phyloP scores from a whole-genome alignment of 225 moss, liverwort and hornwort species.

The Sphagnum contortum region DNA sequence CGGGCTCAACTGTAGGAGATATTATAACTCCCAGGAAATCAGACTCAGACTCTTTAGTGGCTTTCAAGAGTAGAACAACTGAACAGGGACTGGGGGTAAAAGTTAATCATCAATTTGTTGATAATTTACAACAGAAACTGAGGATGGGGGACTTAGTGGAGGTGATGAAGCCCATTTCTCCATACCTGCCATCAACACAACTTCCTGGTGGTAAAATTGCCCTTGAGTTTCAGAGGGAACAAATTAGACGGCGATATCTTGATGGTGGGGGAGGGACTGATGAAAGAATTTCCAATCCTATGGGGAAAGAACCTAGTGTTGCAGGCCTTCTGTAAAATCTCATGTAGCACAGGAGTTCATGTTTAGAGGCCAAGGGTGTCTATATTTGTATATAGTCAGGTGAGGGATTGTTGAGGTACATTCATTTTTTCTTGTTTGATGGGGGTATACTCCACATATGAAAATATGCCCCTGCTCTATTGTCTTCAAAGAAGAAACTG shows the following conservation, averaged over 20 bases:
- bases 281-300: conserved; percentile 8
- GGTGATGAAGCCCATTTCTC: conserved; percentile 26
- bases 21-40: conserved; percentile 25
- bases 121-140: conserved; percentile 71
- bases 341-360: no score
- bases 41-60: conserved; percentile 29
- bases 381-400: no score
- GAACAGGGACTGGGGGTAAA: conserved; percentile 38
- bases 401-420: no score
- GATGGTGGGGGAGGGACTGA: conserved; percentile 32
- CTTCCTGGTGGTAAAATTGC: conserved; percentile 70
- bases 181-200: conserved; percentile 6
- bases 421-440: no score
- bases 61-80: conserved; percentile 13
- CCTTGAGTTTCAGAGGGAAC: conserved; percentile 91
- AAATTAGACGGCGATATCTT: conserved; percentile 75
- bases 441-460: no score
- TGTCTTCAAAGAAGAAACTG: no score
- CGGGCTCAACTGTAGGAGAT: conserved; percentile 63
- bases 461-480: no score
- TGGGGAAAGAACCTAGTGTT: conserved; percentile 41
- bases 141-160: conserved; percentile 94
- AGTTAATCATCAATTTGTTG: conserved; percentile 88
- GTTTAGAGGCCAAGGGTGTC: no score
- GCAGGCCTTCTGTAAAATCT: conserved; percentile 17